Percentiles rank a stretch among this genome's conserved stretches.
These are phyloP conservation scores for Macrophomina tecta DNA, from an alignment of 2,329 filamentous ascomycete species.

Conservation along the genomic window DNA sequence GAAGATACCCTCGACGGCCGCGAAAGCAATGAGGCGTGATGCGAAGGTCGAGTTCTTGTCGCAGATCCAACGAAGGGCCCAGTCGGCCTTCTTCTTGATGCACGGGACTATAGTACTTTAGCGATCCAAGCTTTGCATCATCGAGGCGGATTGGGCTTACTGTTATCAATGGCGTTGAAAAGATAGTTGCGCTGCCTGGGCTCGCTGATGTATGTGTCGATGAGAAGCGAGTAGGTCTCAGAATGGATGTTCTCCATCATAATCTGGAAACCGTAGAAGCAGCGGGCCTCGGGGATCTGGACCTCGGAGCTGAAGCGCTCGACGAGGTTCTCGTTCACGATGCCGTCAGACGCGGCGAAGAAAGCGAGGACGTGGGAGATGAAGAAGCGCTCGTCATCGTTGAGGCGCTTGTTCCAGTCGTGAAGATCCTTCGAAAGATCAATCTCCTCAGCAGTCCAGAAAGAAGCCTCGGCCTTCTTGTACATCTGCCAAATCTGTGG, in stretches of 20 bases:
- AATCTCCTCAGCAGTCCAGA: constrained; percentile 99
- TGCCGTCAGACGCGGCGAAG: constrained; percentile 98
- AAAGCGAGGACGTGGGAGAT: constrained; percentile 98
- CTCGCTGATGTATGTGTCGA: constrained; percentile 99
- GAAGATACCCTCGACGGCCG: constrained; percentile 99
- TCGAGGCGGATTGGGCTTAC: constrained; percentile 56
- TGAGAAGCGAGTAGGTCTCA: constrained; percentile 98
- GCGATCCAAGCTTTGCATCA: constrained; percentile 30
- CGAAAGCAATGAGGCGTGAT: constrained; percentile 93
- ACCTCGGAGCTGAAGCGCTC: constrained; percentile 98
- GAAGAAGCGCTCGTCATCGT: constrained; percentile 97
- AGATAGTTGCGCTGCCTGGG: constrained; percentile 90
- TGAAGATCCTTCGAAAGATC: constrained; percentile 98
- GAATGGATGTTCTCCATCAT: constrained; percentile 99
- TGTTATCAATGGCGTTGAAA: constrained; percentile 98
- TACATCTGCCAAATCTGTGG: constrained; percentile 99
- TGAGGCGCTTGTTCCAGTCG: constrained; percentile 98
- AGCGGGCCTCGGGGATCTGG: constrained; percentile 95
- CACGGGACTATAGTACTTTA: constrained; percentile 72
- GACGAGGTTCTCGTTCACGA: constrained; percentile 99
- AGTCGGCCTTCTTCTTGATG: constrained; percentile 98
- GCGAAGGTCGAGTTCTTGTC: constrained; percentile 95
- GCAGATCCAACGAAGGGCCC: constrained; percentile 93
- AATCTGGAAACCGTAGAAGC: constrained; percentile 99
- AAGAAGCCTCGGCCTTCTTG: constrained; percentile 99